Conservation (phyloP, 495 filamentous ascomycete species). For the Astrothelium subdiscretum region DNA sequence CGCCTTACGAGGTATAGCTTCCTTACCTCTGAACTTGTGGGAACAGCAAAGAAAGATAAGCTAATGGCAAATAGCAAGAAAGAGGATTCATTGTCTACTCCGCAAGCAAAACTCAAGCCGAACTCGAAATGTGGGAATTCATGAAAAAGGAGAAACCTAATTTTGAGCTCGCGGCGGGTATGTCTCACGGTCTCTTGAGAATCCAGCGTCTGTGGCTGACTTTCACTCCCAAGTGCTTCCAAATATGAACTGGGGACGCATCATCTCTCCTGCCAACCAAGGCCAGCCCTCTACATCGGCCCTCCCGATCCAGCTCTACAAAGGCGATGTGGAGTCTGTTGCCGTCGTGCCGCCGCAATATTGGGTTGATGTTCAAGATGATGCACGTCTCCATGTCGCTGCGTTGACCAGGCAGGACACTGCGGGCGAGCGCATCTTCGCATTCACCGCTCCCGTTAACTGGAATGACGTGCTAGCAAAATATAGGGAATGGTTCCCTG, state of each 20-base stretch:
- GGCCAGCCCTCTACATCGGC: conserved; percentile 6
- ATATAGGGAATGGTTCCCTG: conserved; percentile 25
- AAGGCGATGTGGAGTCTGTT: conserved; percentile 5
- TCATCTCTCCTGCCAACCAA: conserved; percentile 13
- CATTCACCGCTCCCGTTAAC: conserved; percentile 28
- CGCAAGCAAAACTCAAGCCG: conserved; percentile 18
- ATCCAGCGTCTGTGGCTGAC: not conserved
- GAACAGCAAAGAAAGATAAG: conserved; percentile 18
- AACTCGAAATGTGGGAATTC: conserved; percentile 20
- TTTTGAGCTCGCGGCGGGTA: conserved; percentile 3
- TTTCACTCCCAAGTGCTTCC: conserved; percentile 12
- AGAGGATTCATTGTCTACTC: conserved; percentile 19
- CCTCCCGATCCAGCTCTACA: conserved; percentile 7
- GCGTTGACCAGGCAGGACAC: conserved; percentile 34
- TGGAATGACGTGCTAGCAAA: conserved; percentile 30
- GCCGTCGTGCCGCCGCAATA: conserved; percentile 11
- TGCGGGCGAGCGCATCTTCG: conserved; percentile 37
- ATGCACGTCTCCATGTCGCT: conserved; percentile 35
- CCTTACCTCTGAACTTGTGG: conserved; percentile 29
- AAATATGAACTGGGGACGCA: conserved; percentile 14
- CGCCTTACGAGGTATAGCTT: conserved; percentile 22
- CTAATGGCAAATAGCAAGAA: conserved; percentile 19
- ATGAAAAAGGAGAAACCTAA: conserved; percentile 14
- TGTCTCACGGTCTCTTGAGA: not conserved
- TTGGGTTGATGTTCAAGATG: conserved; percentile 39